phyloP scores from a whole-genome alignment of 495 filamentous ascomycete genomes.

The Lophiotrema nucula region DNA sequence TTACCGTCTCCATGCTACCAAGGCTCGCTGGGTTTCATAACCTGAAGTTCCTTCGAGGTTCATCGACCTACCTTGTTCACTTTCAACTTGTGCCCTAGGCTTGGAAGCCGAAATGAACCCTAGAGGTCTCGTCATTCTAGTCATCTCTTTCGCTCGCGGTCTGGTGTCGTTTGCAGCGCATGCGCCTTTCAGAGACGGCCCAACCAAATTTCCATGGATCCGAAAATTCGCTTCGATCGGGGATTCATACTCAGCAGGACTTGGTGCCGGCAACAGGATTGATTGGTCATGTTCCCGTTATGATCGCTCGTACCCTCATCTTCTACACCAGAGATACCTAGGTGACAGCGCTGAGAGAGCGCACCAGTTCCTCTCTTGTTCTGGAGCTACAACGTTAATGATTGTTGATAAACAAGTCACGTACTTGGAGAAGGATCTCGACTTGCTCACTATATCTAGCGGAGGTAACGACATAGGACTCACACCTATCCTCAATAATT shows the following conservation, averaged over 20 bases:
- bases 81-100: too few species aligned
- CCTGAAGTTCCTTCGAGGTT: too few species aligned
- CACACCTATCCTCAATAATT: slow-evolving; percentile 22
- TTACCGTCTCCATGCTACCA: too few species aligned
- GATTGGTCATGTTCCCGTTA: slow-evolving; percentile 28
- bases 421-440: slow-evolving; percentile 7
- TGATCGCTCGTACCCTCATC: slow-evolving; percentile 15
- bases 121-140: too few species aligned
- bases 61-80: too few species aligned
- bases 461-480: slow-evolving; percentile 31
- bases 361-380: slow-evolving; percentile 29
- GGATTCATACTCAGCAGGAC: slow-evolving; percentile 29
- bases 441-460: slow-evolving; percentile 28
- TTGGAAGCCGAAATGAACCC: too few species aligned
- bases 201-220: slow-evolving; percentile 21
- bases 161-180: slow-evolving; percentile 4
- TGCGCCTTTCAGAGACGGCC: not conserved
- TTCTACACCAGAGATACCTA: slow-evolving; percentile 16
- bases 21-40: too few species aligned
- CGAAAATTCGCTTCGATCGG: slow-evolving; percentile 22
- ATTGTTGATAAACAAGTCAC: slow-evolving; percentile 19
- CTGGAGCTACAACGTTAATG: slow-evolving; percentile 16
- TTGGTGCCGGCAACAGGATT: slow-evolving; percentile 21
- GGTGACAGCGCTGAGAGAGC: slow-evolving; percentile 5
- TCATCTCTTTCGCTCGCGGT: not conserved